Conservation (phyloP, 78 protist genomes). For the Monocercomonoides exilis region DNA sequence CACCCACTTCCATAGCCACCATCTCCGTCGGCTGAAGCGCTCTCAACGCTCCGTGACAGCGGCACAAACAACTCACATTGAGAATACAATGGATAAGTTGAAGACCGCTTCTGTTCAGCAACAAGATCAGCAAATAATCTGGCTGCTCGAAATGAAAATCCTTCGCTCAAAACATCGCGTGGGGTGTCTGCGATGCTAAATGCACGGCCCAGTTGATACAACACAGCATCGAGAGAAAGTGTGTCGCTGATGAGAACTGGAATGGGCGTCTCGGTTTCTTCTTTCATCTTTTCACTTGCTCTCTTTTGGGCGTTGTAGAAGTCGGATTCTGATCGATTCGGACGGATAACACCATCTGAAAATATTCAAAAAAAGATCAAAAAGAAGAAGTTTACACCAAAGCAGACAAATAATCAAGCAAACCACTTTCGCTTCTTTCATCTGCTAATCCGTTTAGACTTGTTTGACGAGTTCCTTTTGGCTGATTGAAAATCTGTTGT, state of each 20-base stretch:
- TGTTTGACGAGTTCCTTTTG: background rate
- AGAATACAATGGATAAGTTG: background rate
- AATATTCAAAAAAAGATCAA: no score
- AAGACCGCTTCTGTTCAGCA: background rate
- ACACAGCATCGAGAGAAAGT: background rate
- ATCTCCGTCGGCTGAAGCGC: background rate
- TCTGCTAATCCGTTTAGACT: no score
- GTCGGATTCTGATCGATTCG: no score
- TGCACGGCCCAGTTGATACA: background rate
- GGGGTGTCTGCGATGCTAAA: background rate
- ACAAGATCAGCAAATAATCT: background rate
- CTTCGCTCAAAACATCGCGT: background rate
- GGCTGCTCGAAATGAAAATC: background rate
- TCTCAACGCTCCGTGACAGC: background rate
- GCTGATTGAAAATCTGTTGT: background rate
- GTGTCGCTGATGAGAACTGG: constrained; percentile 4
- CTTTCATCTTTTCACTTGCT: no score
- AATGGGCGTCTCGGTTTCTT: no score
- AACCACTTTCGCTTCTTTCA: no score
- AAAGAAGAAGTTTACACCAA: no score
- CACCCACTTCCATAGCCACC: no score
- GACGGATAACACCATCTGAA: no score
- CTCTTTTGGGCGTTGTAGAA: no score
- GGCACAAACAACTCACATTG: background rate
- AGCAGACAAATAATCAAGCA: no score